Percentiles rank a stretch among this genome's conserved stretches.
These are phyloP conservation scores for Stemphylium vesicarium DNA, from an alignment of 2,329 filamentous ascomycete species.

Conservation along the genomic window DNA sequence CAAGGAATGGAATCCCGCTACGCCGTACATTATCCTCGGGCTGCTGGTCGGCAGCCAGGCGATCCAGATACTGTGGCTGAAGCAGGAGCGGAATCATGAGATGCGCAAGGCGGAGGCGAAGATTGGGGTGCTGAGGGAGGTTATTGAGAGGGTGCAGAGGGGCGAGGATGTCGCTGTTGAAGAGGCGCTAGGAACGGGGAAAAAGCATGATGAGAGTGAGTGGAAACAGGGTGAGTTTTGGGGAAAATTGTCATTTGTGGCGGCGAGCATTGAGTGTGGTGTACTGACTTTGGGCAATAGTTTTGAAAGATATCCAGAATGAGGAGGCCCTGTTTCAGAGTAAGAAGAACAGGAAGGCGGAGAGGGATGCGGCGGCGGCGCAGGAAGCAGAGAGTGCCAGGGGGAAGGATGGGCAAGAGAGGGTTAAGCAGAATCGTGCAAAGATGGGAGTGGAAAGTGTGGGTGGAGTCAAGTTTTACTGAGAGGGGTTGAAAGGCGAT, in stretches of 20 bases:
- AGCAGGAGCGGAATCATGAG: conserved; percentile 75
- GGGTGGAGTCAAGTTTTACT: conserved; percentile 43
- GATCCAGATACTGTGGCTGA: conserved; percentile 86
- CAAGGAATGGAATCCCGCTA: conserved; percentile 61
- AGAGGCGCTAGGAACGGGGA: conserved; percentile 77
- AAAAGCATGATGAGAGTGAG: conserved; percentile 74
- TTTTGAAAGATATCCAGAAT: conserved; percentile 69
- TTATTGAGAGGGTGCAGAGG: conserved; percentile 59
- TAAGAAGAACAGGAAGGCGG: conserved; percentile 44
- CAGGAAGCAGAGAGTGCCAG: conserved; percentile 5
- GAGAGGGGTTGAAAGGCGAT: not conserved
- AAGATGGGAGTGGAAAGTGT: conserved; percentile 38
- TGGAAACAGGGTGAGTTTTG: conserved; percentile 79
- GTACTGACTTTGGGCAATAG: conserved; percentile 49
- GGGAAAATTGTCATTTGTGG: not conserved
- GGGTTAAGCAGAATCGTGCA: conserved; percentile 23
- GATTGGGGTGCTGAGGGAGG: conserved; percentile 76
- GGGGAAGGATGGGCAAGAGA: conserved; percentile 40
- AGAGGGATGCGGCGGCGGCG: conserved; percentile 26
- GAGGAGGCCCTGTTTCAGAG: conserved; percentile 63
- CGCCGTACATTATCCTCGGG: conserved; percentile 70
- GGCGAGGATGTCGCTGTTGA: conserved; percentile 71
- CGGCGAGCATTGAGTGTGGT: not conserved
- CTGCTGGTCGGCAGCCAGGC: conserved; percentile 92
- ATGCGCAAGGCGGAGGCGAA: conserved; percentile 78